Base-by-base conservation (phyloP, 2,329 filamentous ascomycete species). In the Stagonosporopsis chrysanthemi region DNA sequence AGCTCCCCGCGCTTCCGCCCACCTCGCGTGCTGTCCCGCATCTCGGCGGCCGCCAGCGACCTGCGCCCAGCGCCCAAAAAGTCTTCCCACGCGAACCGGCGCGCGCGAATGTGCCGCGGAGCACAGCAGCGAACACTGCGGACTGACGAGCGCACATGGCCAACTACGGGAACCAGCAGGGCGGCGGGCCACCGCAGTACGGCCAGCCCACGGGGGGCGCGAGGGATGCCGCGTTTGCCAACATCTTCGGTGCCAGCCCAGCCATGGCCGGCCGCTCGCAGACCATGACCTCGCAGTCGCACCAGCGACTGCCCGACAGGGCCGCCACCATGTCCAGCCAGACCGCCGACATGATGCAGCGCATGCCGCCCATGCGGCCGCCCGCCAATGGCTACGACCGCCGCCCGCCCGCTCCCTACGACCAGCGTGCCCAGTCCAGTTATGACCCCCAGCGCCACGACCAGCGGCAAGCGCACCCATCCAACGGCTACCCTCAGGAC, bases 171-270 rank as follows among this genome's bases (percentile, higher is more conserved):
- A 77, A 83, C 65, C 86, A 87, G 72, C 83, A 86, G 75, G 84
- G 85, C 68, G 75, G 75, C 63, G 80, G 84, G 74, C 76, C 81
- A 60, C 74, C 75, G 57, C 77, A 78, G 61, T 82, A 85, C 74
- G 83, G 81, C 60, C 80, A 82, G 72, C 76, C 83, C 49, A 80
- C 83, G 38, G 67, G 56, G 14, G 79, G 82, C 59, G 91, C 95
- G 79, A 90, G 95, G 80, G 93, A 99, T 86, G 91, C 92, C 67
- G 95, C 94, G 65, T 99, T 96, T 78, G 92, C 90, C 65, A 94
- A 94, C 79, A 98, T 98, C 74, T 99, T 98, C 76, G 95, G 94
- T 67, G 88, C 91, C 64, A 92, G 91, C 63, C 92, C 92, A 43
- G 87, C 73, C 60, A 69, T 75, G 72, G 70, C 91, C 42, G 94